Evolutionary conservation across 2,329 filamentous ascomycete genomes (phyloP).

Genomic region (Penicillium crustosum): DNA sequence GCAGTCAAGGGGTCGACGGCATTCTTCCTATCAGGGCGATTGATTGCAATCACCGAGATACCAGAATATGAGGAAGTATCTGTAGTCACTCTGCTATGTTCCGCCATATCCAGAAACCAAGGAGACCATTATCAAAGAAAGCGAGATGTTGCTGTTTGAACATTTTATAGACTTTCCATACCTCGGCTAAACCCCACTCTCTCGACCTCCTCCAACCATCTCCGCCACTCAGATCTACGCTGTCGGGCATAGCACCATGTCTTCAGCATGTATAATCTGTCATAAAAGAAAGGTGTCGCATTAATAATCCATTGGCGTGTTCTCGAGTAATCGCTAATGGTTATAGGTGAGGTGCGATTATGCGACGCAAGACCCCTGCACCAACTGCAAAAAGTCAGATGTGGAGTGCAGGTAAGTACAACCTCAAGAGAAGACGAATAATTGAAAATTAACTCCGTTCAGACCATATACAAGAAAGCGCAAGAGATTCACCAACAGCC

Average conservation of each 20-base stretch:
- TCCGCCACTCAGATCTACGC: slow-evolving; percentile 9
- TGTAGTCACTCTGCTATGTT: background rate
- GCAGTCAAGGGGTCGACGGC: slow-evolving; percentile 54
- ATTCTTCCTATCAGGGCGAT: slow-evolving; percentile 53
- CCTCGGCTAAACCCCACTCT: slow-evolving; percentile 15
- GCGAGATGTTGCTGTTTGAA: background rate
- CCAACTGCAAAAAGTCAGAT: slow-evolving; percentile 26
- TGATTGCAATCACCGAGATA: slow-evolving; percentile 58
- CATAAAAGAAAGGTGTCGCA: slow-evolving; percentile 44
- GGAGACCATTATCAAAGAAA: background rate
- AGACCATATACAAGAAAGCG: slow-evolving; percentile 32
- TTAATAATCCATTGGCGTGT: slow-evolving; percentile 12
- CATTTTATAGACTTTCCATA: background rate
- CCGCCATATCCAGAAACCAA: slow-evolving; percentile 1
- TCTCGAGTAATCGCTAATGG: slow-evolving; percentile 14
- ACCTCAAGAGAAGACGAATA: background rate
- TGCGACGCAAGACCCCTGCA: slow-evolving; percentile 29
- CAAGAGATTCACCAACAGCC: slow-evolving; percentile 41
- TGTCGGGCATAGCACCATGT: slow-evolving; percentile 18
- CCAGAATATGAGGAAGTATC: slow-evolving; percentile 32
- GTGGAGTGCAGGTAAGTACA: slow-evolving; percentile 27
- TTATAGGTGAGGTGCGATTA: slow-evolving; percentile 28
- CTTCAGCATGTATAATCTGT: slow-evolving; percentile 42
- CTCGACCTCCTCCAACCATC: slow-evolving; percentile 16
- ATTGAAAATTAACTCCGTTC: background rate